Percentiles rank a stretch among this genome's conserved stretches.
Conservation (phyloP, 495 filamentous ascomycete genomes). For the Chaetomium fimeti region DNA sequence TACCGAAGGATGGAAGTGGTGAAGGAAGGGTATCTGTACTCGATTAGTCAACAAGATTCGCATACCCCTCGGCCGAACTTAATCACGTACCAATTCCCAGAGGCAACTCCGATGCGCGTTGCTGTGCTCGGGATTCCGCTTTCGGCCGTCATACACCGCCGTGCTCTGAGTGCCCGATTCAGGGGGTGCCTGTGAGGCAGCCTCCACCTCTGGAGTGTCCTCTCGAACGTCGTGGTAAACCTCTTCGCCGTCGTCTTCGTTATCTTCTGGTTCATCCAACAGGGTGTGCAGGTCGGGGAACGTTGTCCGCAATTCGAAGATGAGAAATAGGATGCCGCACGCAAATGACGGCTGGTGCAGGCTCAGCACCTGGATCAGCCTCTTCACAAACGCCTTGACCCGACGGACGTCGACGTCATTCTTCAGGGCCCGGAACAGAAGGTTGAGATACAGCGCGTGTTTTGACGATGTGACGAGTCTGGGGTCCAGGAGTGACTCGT, state of each 20-base stretch:
- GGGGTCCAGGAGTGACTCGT: slow-evolving; percentile 90
- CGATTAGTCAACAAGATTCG: not conserved
- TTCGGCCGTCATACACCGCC: slow-evolving; percentile 73
- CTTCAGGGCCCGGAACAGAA: slow-evolving; percentile 83
- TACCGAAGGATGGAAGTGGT: slow-evolving; percentile 94
- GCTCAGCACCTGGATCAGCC: slow-evolving; percentile 78
- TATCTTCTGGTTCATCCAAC: slow-evolving; percentile 67
- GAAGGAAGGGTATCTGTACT: slow-evolving; percentile 62
- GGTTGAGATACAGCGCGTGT: slow-evolving; percentile 89
- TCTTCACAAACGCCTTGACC: slow-evolving; percentile 92
- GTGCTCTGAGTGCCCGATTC: slow-evolving; percentile 17
- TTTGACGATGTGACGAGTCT: slow-evolving; percentile 87
- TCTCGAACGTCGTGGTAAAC: slow-evolving; percentile 62
- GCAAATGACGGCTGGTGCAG: slow-evolving; percentile 91
- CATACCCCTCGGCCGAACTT: slow-evolving; percentile 6
- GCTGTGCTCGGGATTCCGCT: slow-evolving; percentile 85
- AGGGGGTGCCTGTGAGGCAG: slow-evolving; percentile 11
- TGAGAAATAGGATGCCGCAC: slow-evolving; percentile 82
- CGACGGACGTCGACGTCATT: slow-evolving; percentile 81
- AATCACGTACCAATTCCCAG: slow-evolving; percentile 74
- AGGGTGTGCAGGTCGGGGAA: slow-evolving; percentile 74
- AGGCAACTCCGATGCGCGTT: slow-evolving; percentile 87
- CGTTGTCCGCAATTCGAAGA: slow-evolving; percentile 72
- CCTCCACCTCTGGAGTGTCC: slow-evolving; percentile 44
- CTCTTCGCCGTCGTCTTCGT: slow-evolving; percentile 45